Evolutionary conservation across 306 rosid genomes (phyloP).

Genomic region (Vigna unguiculata): DNA sequence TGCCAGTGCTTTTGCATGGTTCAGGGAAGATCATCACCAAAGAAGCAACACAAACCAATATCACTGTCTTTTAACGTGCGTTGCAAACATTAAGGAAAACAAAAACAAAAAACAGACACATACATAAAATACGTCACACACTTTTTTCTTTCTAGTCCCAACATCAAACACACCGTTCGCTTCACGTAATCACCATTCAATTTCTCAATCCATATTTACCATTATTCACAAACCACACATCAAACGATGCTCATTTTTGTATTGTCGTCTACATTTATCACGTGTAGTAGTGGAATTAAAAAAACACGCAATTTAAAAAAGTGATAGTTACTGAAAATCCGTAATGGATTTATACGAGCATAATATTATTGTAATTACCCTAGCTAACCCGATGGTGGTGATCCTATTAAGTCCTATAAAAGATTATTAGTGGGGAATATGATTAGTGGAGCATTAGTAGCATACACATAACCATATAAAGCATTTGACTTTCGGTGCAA

Average conservation of each 20-base stretch:
- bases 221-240: too few relatives aligned
- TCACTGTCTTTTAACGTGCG: slow-evolving; percentile 1
- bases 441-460: neutral
- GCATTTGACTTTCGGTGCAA: slow-evolving; percentile 29
- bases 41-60: slow-evolving; percentile 41
- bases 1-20: slow-evolving; percentile 40
- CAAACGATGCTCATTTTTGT: too few relatives aligned
- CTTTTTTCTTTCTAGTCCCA: slow-evolving; percentile 42
- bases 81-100: too few relatives aligned
- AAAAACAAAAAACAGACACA: too few relatives aligned
- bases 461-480: neutral
- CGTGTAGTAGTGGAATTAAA: too few relatives aligned
- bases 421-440: neutral
- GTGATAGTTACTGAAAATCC: neutral
- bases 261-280: too few relatives aligned
- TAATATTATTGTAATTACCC: neutral
- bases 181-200: slow-evolving; percentile 51
- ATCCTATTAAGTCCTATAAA: neutral
- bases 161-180: slow-evolving; percentile 47
- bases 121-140: slow-evolving; percentile 28
- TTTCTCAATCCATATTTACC: slow-evolving; percentile 23
- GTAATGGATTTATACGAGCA: neutral
- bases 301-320: too few relatives aligned
- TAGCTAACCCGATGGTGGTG: neutral
- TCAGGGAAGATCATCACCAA: slow-evolving; percentile 28